Evolutionary conservation across 1,284 basidiomycete species (phyloP).

Genomic region (Marasmius fiardii): DNA sequence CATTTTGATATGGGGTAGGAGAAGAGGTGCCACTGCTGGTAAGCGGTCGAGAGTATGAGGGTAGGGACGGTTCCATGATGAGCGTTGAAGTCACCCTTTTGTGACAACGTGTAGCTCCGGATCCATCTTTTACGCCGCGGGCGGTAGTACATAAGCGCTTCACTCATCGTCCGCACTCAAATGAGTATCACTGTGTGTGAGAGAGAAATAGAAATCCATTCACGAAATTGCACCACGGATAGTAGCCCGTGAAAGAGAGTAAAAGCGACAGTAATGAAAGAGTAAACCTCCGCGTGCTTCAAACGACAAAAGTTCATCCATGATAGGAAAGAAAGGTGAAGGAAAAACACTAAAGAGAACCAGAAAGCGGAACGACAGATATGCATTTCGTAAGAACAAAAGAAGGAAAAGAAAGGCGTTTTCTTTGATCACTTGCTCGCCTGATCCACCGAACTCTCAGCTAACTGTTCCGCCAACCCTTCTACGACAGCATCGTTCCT

Average conservation of each 20-base stretch:
- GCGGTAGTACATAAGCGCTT: no score
- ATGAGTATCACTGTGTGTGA: neutral
- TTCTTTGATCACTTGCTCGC: neutral
- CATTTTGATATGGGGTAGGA: constrained; percentile 1
- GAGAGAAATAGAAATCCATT: neutral
- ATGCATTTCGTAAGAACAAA: neutral
- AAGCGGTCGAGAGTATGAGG: constrained; percentile 3
- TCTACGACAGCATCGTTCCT: constrained; percentile 13
- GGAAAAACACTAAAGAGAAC: neutral
- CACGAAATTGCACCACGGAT: neutral
- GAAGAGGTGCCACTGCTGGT: neutral
- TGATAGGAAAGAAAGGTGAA: neutral
- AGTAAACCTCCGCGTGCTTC: neutral
- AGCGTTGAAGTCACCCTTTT: neutral
- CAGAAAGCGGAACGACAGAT: neutral
- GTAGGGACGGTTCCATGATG: constrained; percentile 1
- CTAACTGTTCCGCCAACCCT: constrained; percentile 17
- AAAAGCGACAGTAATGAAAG: neutral
- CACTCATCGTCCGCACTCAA: neutral
- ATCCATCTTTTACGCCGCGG: no score
- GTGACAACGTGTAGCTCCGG: neutral
- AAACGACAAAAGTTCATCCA: neutral
- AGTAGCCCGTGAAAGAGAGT: no score
- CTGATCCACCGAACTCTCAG: constrained; percentile 15
- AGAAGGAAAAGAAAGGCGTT: neutral